Percentiles rank a stretch among this genome's conserved stretches.
phyloP scores from a whole-genome alignment of 2,329 filamentous ascomycete genomes.

The Botrytis fragariae region DNA sequence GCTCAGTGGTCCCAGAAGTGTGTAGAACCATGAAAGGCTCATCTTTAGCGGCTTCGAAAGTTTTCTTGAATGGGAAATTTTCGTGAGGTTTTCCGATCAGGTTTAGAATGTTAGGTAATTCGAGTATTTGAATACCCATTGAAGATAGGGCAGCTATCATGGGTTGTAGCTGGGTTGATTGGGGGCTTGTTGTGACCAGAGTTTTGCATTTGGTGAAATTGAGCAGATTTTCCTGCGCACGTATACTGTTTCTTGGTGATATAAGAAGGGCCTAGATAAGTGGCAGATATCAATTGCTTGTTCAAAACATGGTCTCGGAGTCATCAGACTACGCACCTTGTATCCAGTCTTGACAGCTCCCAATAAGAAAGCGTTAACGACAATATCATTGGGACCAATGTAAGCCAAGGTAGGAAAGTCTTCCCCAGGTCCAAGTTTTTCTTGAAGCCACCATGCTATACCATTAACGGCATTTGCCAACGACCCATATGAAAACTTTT shows the following conservation, averaged over 20 bases:
- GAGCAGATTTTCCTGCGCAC: constrained; percentile 4
- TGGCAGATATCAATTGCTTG: neutral
- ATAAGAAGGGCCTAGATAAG: neutral
- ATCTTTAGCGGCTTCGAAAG: neutral
- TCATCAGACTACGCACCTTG: neutral
- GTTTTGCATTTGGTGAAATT: neutral
- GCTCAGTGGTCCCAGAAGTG: constrained; percentile 11
- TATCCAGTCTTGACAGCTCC: constrained; percentile 18
- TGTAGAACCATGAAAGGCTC: neutral
- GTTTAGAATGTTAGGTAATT: neutral
- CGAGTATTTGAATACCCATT: neutral
- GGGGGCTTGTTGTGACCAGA: constrained; percentile 7
- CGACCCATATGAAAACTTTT: constrained; percentile 18
- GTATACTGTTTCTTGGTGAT: constrained; percentile 16
- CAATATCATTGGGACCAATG: constrained; percentile 38
- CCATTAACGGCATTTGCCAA: constrained; percentile 28
- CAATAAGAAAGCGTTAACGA: neutral
- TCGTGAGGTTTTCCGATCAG: neutral
- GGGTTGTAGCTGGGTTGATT: neutral
- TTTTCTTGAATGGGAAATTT: neutral
- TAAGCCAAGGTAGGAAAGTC: constrained; percentile 45
- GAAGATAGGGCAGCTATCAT: neutral
- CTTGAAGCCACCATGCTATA: constrained; percentile 25
- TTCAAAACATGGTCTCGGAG: neutral
- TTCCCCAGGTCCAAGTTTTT: constrained; percentile 16